Evolutionary conservation across 1,284 basidiomycete genomes (phyloP).

Genomic region (Leccinum insigne): DNA sequence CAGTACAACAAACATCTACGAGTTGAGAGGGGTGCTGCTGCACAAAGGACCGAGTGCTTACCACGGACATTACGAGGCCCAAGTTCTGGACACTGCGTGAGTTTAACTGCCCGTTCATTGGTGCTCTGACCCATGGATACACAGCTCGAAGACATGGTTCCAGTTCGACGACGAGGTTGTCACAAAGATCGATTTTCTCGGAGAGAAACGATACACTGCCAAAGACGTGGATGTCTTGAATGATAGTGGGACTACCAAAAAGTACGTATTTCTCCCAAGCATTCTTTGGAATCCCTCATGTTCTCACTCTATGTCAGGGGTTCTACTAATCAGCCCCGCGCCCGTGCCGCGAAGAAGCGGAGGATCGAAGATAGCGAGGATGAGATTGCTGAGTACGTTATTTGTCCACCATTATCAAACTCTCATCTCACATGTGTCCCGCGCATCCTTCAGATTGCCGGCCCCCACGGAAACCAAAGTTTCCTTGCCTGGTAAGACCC

Average conservation of each 20-base stretch:
- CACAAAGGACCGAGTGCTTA: constrained; percentile 89
- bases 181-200: constrained; percentile 58
- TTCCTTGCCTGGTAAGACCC: constrained; percentile 29
- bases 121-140: constrained; percentile 13
- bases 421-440: constrained; percentile 17
- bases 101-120: constrained; percentile 27
- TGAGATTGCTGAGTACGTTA: constrained; percentile 45
- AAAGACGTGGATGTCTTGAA: constrained; percentile 32
- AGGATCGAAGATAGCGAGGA: constrained; percentile 65
- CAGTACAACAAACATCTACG: constrained; percentile 51
- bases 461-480: constrained; percentile 19
- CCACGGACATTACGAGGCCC: constrained; percentile 91
- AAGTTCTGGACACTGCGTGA: constrained; percentile 79
- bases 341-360: constrained; percentile 34
- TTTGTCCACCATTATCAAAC: constrained; percentile 16
- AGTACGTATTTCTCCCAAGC: constrained; percentile 21
- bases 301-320: constrained; percentile 18
- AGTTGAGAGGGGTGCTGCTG: constrained; percentile 78
- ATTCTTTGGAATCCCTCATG: constrained; percentile 2
- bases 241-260: constrained; percentile 25
- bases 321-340: constrained; percentile 24
- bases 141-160: constrained; percentile 78
- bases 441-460: constrained; percentile 23
- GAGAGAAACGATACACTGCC: constrained; percentile 38
- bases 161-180: constrained; percentile 87